A percentile compares a stretch with the other conserved stretches of the same genome.
Conservation (phyloP, 2,329 filamentous ascomycete species). For the Cladosporium sp. region DNA sequence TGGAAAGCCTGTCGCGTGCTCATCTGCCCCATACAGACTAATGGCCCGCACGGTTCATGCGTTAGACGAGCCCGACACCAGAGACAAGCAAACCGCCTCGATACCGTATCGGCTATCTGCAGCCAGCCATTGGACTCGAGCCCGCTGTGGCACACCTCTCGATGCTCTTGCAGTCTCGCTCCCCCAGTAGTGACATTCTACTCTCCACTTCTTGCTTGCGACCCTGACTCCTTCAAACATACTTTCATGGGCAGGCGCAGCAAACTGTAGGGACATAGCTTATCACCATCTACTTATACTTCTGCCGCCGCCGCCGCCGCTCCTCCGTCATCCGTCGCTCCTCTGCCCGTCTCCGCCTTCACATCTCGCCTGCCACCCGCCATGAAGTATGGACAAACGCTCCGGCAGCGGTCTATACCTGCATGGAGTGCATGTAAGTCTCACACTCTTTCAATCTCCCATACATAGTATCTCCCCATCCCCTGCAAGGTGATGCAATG, state of each 20-base stretch:
- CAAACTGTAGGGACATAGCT: background rate
- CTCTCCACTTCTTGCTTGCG: background rate
- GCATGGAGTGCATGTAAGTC: constrained; percentile 58
- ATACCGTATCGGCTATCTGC: constrained; percentile 1
- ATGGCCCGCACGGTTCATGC: background rate
- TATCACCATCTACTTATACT: background rate
- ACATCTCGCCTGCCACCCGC: background rate
- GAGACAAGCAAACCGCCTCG: no score
- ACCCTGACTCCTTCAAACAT: no score
- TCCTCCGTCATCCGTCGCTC: background rate
- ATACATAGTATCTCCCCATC: no score
- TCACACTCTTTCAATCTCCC: background rate
- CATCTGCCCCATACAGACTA: background rate
- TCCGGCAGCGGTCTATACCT: constrained; percentile 72
- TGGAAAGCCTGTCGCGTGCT: background rate
- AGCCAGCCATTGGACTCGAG: constrained; percentile 1
- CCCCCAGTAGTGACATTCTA: constrained; percentile 2
- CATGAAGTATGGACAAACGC: constrained; percentile 75
- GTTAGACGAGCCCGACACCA: no score
- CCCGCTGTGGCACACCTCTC: background rate
- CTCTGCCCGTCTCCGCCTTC: background rate
- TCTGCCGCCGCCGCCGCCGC: background rate
- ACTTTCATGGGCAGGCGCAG: background rate
- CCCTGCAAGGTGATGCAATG: constrained; percentile 2
- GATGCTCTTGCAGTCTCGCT: constrained; percentile 2